Evolutionary conservation across 148 eudicot genomes (phyloP), one percentile per base, ranked within the genome.

Genomic region (Arbutus unedo): DNA sequence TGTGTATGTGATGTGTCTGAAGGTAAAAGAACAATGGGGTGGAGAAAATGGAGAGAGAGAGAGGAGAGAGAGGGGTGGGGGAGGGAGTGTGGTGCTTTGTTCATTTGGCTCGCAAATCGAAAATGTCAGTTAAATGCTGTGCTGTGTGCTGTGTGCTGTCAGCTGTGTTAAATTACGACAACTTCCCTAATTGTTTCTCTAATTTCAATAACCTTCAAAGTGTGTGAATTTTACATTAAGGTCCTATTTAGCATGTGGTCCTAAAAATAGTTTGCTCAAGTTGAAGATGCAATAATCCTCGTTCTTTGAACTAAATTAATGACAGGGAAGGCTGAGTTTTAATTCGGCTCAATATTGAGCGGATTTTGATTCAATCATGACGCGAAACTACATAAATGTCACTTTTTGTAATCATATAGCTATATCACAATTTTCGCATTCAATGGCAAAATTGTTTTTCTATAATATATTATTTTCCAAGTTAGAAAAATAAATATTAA

Each of bases 61-160:
- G 21, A 71, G 75, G 21, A 71, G 75, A 77, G 56, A 54, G 74
- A 80, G 64, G 51, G 48, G 62, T 56, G 78, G 23, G 74, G 51
- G 19, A 0, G 82, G n/a, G 55, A 18, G 78, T 23, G 64, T 8
- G 23, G 23, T 38, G 81, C 21, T 43, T 43, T 57, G 70, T 60
- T 59, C 54, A 57, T 21, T 45, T 66, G 71, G 87, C 87, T 85
- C 85, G 82, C 16, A 80, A 85, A 85, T 79, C 87, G 83, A 87
- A 87, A 82, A 79, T 79, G 87, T 76, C 84, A 78, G 84, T 82
- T 43, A 43, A 18, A 72, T 81, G 54, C 66, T 78, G 84, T 82
- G 72, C 76, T 81, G 82, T 43, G 84, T 82, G 72, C 76, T 81
- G 82, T 43, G 47, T 57, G 68, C 53, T 70, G 71, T 66, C 71